phyloP scores from a whole-genome alignment of 1,284 basidiomycete genomes.

The Cystobasidium pallidum region DNA sequence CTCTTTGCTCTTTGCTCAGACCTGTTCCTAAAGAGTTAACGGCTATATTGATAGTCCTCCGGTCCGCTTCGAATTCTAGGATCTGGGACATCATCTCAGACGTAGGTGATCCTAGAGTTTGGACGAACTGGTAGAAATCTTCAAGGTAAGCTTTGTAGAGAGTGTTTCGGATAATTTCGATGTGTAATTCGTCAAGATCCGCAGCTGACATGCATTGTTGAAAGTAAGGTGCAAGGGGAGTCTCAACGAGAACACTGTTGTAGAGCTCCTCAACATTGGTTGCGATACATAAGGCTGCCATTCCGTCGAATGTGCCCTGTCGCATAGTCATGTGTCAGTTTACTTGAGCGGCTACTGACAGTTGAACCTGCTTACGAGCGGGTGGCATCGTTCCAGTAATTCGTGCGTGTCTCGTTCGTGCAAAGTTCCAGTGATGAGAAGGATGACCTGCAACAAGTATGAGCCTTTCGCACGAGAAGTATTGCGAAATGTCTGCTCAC shows the following conservation, averaged over 20 bases:
- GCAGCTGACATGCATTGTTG: constrained; percentile 90
- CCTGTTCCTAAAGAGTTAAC: constrained; percentile 98
- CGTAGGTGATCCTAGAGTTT: constrained; percentile 79
- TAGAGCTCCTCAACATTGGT: constrained; percentile 99
- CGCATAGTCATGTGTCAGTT: background rate
- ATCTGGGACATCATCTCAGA: constrained; percentile 85
- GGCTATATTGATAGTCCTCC: constrained; percentile 95
- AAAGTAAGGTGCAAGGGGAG: constrained; percentile 96
- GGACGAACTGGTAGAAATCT: constrained; percentile 88
- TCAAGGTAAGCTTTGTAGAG: constrained; percentile 99
- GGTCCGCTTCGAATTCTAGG: constrained; percentile 94
- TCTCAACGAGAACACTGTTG: constrained; percentile 95
- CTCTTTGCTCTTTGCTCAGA: constrained; percentile 91
- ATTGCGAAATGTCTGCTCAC: constrained; percentile 54
- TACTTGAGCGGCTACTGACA: background rate
- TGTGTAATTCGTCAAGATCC: constrained; percentile 98
- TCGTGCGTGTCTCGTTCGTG: constrained; percentile 98
- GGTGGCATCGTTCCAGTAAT: constrained; percentile 93
- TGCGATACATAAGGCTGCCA: constrained; percentile 98
- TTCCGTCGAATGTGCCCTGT: constrained; percentile 88
- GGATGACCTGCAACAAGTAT: constrained; percentile 63
- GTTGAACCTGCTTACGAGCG: constrained; percentile 61
- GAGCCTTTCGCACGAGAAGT: background rate
- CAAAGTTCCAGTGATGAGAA: constrained; percentile 95
- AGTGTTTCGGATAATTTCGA: constrained; percentile 99